phyloP scores from a whole-genome alignment of 331 rosid genomes.

The Pyrus hybrid region DNA sequence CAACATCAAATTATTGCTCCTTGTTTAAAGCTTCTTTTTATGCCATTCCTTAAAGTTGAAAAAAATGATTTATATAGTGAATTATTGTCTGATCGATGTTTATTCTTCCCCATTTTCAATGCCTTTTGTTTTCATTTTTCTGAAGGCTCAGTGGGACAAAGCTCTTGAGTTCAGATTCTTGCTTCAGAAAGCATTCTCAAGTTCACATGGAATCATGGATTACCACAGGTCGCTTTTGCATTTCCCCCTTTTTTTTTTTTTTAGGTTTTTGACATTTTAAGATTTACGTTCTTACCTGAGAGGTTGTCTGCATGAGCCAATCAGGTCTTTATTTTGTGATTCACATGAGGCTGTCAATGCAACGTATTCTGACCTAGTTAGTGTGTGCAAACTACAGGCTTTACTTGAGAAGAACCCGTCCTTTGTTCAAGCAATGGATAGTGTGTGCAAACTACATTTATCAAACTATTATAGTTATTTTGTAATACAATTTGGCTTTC shows the following conservation, averaged over 20 bases:
- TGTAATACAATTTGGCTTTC: neutral
- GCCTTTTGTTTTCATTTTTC: neutral
- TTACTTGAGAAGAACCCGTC: constrained; percentile 53
- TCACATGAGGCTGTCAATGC: constrained; percentile 46
- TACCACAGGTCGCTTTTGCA: no score
- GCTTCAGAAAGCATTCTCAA: constrained; percentile 75
- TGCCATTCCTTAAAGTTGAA: neutral
- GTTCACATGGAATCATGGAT: constrained; percentile 31
- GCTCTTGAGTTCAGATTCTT: constrained; percentile 76
- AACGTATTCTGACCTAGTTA: constrained; percentile 58
- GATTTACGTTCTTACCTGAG: constrained; percentile 11
- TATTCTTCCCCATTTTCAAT: neutral
- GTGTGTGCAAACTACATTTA: constrained; percentile 18
- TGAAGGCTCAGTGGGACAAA: constrained; percentile 81
- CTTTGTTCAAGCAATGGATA: constrained; percentile 41
- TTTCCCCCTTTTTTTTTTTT: no score
- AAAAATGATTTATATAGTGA: neutral
- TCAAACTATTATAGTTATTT: neutral
- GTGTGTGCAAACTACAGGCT: constrained; percentile 66
- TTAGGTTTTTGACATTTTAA: neutral
- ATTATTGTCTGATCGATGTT: neutral
- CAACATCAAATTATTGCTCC: neutral
- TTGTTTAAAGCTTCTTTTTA: neutral
- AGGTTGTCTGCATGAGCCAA: constrained; percentile 49
- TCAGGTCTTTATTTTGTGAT: constrained; percentile 50